phyloP scores from a whole-genome alignment of 345 rosid species.

The Eucalyptus regnans region DNA sequence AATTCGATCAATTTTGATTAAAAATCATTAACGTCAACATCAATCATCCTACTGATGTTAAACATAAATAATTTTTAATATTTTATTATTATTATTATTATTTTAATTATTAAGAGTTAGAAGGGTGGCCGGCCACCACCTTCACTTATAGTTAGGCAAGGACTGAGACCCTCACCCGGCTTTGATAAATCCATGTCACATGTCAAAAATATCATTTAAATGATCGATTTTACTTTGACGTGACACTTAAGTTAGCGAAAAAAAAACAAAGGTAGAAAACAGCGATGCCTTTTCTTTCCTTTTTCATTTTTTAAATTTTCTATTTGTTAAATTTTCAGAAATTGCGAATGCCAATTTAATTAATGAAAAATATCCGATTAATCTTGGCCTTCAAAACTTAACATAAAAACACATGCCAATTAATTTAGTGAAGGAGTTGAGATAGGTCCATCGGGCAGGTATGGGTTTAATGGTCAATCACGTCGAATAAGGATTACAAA shows the following conservation, averaged over 20 bases:
- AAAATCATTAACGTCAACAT: too few relatives aligned
- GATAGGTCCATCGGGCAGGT: background rate
- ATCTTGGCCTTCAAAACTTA: background rate
- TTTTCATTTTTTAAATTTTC: background rate
- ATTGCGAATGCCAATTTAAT: background rate
- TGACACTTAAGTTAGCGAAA: too few relatives aligned
- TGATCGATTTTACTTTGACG: rapidly evolving
- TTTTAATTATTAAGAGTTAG: background rate
- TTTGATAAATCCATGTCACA: too few relatives aligned
- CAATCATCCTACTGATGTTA: too few relatives aligned
- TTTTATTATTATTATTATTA: too few relatives aligned
- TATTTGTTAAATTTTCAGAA: background rate
- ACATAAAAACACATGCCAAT: background rate
- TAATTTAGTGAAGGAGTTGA: background rate
- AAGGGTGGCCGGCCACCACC: background rate
- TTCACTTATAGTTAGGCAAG: background rate
- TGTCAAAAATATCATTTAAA: too few relatives aligned
- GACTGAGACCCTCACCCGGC: background rate
- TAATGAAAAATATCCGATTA: background rate
- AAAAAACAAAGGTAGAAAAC: too few relatives aligned
- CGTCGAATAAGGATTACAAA: background rate
- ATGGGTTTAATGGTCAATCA: background rate
- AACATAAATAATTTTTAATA: too few relatives aligned
- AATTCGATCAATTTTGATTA: rapidly evolving
- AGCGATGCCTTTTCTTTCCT: background rate